Conservation (phyloP, 345 rosid genomes). For the Acer saccharum region DNA sequence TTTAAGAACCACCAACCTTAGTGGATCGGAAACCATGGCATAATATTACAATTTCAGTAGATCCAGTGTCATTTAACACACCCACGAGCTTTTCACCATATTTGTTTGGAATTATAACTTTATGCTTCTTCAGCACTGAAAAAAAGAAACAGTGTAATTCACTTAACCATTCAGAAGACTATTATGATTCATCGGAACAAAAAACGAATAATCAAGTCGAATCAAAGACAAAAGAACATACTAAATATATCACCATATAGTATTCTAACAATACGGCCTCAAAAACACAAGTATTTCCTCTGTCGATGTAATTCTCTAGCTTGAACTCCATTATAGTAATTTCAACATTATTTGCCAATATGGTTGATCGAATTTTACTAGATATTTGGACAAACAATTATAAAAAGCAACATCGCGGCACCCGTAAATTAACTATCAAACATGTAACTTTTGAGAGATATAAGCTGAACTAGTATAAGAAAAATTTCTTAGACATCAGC, state of each 20-base stretch:
- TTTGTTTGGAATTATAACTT: conserved; percentile 50
- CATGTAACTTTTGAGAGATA: background rate
- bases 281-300: background rate
- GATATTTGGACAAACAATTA: background rate
- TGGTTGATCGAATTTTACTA: background rate
- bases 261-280: background rate
- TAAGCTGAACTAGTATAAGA: background rate
- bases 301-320: background rate
- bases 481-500: background rate
- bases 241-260: background rate
- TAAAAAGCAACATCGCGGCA: background rate
- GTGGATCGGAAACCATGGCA: conserved; percentile 81
- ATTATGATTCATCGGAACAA: conserved; percentile 16
- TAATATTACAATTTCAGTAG: conserved; percentile 56
- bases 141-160: conserved; percentile 11
- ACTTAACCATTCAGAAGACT: conserved; percentile 5
- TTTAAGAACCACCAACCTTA: conserved; percentile 46
- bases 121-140: conserved; percentile 39
- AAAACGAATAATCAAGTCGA: conserved; percentile 3
- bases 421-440: too few relatives aligned
- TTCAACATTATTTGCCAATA: background rate
- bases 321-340: background rate
- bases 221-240: background rate
- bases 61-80: conserved; percentile 70
- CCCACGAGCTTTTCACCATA: conserved; percentile 75